Evolutionary conservation across 306 rosid species (phyloP), one percentile per base, ranked within the genome.

Genomic region (Quercus berberidifolia): DNA sequence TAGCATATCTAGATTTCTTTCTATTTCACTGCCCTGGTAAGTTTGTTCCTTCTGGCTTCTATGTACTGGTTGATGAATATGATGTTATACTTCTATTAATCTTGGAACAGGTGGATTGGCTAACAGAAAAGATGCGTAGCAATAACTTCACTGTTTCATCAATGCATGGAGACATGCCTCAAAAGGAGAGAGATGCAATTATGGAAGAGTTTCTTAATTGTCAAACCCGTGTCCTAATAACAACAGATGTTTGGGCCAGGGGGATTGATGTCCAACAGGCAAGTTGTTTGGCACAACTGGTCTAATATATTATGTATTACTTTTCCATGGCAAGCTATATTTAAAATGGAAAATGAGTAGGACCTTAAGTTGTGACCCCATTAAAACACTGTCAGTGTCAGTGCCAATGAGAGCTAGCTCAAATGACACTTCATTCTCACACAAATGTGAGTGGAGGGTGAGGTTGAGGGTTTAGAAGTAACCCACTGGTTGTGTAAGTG

Each of bases 141-240:
- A 86, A 95, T 74, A 95, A 95, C 86, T 95, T 95, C 77, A 95
- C 99, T 0, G 97, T 95, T 55, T 95, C 99, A 71, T 80, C 97
- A 31, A 95, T 95, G 99, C 99, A 95, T 57, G 99, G 99, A n/a
- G 99, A 95, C 86, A 95, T 95, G 98, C 99, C 99, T 75, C 99
- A 95, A 78, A 95, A 74, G 81, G 99, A 95, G 82, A 86, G 99
- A 87, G 99, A 95, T 76, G 98, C 97, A 59, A 95, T 95, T 73
- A 95, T 95, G 99, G 88, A 83, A 23, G 98, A 95, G 90, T 95
- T 95, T 33, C 92, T 1, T 1, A 1, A 1, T 26, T 1, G 98
- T 59, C 84, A 90, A 73, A 95, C 99, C 67, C 97, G 99, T 26
- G 99, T 95, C 17, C 92, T 95, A 65, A 95, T 95, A 54, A 95